Conservation (phyloP, 257 asterid species). For the Linaria vulgaris region DNA sequence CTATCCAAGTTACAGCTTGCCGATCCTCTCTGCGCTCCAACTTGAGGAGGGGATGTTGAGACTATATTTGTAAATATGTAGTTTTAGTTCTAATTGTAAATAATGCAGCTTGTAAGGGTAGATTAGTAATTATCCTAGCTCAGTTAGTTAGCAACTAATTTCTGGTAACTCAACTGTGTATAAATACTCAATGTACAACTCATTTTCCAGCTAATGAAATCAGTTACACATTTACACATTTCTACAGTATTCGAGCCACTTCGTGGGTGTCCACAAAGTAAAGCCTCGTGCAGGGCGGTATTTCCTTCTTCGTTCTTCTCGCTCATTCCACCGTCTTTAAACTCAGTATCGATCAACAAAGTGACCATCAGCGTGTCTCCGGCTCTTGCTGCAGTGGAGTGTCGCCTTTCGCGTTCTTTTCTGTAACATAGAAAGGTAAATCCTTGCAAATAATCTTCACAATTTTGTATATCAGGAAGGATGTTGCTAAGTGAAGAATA, state of each 20-base stretch:
- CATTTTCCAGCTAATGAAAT: too few relatives aligned
- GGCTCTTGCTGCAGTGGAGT: conserved; percentile 50
- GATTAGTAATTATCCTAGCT: too few relatives aligned
- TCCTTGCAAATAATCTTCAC: conserved; percentile 54
- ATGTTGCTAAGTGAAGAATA: conserved; percentile 48
- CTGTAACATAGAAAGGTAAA: conserved; percentile 41
- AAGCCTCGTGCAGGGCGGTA: conserved; percentile 48
- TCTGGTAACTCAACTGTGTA: too few relatives aligned
- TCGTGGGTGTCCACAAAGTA: conserved; percentile 37
- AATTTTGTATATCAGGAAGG: conserved; percentile 40
- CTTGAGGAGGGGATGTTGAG: too few relatives aligned
- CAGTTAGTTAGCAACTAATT: too few relatives aligned
- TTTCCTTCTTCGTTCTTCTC: conserved; percentile 47
- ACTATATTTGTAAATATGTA: too few relatives aligned
- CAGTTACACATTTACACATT: too few relatives aligned
- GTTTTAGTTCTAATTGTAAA: too few relatives aligned
- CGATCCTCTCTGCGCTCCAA: too few relatives aligned
- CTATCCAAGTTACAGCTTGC: too few relatives aligned
- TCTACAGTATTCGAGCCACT: conserved; percentile 48
- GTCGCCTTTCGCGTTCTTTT: conserved; percentile 48
- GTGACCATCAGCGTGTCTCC: conserved; percentile 40
- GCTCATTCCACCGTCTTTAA: conserved; percentile 31
- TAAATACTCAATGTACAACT: too few relatives aligned
- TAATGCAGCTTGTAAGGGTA: too few relatives aligned
- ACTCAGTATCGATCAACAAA: conserved; percentile 38